Evolutionary conservation across 2,329 filamentous ascomycete genomes (phyloP).

Genomic region (Coniochaeta sp.): DNA sequence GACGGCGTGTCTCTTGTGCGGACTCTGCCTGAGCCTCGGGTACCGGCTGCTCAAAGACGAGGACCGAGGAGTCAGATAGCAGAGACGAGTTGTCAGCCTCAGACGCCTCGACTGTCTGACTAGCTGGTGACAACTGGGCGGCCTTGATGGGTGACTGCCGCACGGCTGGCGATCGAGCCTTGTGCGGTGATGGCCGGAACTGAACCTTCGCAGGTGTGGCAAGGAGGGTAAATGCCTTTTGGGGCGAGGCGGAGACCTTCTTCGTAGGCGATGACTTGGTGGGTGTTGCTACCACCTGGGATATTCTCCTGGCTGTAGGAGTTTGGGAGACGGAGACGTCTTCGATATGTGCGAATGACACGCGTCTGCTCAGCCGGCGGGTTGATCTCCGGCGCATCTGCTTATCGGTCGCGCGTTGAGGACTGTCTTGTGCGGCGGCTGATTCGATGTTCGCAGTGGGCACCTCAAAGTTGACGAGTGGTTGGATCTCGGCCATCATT

Average conservation of each 20-base stretch:
- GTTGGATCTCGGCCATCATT: conserved; percentile 15
- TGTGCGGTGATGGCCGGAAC: conserved; percentile 10
- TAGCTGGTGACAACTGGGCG: not conserved
- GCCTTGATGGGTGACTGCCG: not conserved
- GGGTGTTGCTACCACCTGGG: conserved; percentile 13
- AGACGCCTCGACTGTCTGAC: not conserved
- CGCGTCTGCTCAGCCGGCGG: conserved; percentile 19
- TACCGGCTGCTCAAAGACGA: conserved; percentile 21
- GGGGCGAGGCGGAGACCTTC: conserved; percentile 17
- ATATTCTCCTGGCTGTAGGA: conserved; percentile 5
- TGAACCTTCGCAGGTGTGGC: conserved; percentile 16
- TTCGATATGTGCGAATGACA: conserved; percentile 14
- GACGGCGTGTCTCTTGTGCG: conserved; percentile 19
- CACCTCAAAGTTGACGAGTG: conserved; percentile 9
- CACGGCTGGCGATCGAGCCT: conserved; percentile 10
- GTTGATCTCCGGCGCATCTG: conserved; percentile 16
- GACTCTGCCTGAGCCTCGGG: conserved; percentile 13
- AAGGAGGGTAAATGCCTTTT: conserved; percentile 16
- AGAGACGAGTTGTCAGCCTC: not conserved
- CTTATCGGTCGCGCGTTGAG: conserved; percentile 10
- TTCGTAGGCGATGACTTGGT: conserved; percentile 10
- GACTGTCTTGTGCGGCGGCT: not conserved
- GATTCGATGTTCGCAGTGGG: not conserved
- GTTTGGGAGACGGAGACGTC: conserved; percentile 11
- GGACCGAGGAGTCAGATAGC: conserved; percentile 7